Conservation (phyloP, 352 stramenopile genomes). For the Phytophthora lateralis region DNA sequence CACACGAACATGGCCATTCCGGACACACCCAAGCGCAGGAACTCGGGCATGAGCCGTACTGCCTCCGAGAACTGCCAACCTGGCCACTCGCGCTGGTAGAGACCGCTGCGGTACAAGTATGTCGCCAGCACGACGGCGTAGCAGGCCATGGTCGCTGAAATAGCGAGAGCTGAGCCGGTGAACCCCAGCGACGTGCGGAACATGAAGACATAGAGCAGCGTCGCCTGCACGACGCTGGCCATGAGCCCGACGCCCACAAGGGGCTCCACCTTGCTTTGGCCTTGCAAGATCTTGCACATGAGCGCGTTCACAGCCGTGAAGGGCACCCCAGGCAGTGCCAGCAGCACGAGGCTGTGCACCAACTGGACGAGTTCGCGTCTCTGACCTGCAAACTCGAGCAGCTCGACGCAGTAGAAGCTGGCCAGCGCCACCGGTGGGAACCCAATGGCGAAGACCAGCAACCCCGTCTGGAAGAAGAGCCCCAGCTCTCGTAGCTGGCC, state of each 20-base stretch:
- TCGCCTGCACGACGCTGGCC: constrained; percentile 79
- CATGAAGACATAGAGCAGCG: constrained; percentile 88
- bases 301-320: constrained; percentile 75
- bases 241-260: constrained; percentile 82
- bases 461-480: constrained; percentile 86
- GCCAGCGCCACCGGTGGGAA: constrained; percentile 65
- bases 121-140: constrained; percentile 68
- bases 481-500: constrained; percentile 87
- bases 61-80: constrained; percentile 75
- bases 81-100: constrained; percentile 77
- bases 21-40: constrained; percentile 77
- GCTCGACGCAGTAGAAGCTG: constrained; percentile 79
- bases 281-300: constrained; percentile 85
- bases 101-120: constrained; percentile 69
- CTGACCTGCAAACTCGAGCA: constrained; percentile 80
- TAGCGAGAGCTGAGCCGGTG: constrained; percentile 73
- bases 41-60: constrained; percentile 69
- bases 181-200: constrained; percentile 80
- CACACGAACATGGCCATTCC: constrained; percentile 88
- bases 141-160: constrained; percentile 54
- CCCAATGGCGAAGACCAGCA: constrained; percentile 67
- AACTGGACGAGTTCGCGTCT: constrained; percentile 64
- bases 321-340: constrained; percentile 79
- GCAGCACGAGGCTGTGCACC: constrained; percentile 69
- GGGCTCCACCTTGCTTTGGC: constrained; percentile 83